Evolutionary conservation across 306 rosid genomes (phyloP).

Genomic region (Sindora glabra): DNA sequence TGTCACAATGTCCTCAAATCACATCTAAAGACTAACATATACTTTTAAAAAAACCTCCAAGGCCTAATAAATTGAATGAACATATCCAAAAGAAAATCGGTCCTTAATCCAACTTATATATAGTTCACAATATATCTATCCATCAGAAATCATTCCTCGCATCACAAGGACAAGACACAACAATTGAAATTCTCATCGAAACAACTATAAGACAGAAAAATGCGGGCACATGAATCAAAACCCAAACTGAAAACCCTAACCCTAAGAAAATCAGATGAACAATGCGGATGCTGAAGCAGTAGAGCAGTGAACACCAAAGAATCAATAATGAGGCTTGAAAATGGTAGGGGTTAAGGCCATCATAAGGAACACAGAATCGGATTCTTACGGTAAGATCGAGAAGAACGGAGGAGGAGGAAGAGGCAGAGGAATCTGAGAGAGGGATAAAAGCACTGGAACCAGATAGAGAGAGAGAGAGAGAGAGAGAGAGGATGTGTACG

Average conservation of each 20-base stretch:
- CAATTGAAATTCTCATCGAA: background rate
- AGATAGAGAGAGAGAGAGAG: background rate
- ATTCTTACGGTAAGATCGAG: constrained; percentile 17
- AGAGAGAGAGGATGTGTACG: constrained; percentile 9
- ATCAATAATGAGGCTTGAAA: background rate
- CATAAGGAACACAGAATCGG: background rate
- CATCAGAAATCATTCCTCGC: background rate
- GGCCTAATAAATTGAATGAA: background rate
- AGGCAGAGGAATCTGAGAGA: background rate
- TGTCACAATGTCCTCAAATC: background rate
- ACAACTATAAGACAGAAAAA: background rate
- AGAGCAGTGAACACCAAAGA: background rate
- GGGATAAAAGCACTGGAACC: constrained; percentile 20
- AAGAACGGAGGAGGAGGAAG: background rate
- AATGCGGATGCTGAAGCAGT: background rate
- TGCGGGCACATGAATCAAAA: background rate
- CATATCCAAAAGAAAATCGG: background rate
- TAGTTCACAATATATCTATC: background rate
- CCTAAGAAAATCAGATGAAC: constrained; percentile 1
- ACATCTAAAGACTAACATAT: background rate
- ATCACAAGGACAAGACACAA: background rate
- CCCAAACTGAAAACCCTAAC: constrained; percentile 14
- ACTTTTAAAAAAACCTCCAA: background rate
- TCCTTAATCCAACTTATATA: background rate
- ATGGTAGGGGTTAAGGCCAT: constrained; percentile 3